Evolutionary conservation across 2,329 filamentous ascomycete species (phyloP).

Genomic region (Lecanosticta acicola): DNA sequence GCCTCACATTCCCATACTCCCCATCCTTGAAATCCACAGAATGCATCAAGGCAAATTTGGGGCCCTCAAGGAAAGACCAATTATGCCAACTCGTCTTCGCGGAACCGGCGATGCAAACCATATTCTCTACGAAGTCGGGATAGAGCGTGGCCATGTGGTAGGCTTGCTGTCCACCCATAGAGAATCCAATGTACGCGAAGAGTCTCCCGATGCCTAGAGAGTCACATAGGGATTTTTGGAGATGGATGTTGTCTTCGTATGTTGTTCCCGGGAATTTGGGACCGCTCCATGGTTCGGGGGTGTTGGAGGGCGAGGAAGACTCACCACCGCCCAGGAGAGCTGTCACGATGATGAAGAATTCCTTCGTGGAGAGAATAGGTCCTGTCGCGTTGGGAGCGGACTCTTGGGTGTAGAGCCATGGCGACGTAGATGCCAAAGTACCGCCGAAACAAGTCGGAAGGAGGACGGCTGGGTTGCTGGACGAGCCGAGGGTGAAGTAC

Average conservation of each 20-base stretch:
- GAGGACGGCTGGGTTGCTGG: slow-evolving; percentile 39
- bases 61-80: slow-evolving; percentile 51
- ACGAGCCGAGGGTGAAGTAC: slow-evolving; percentile 41
- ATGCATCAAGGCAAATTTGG: slow-evolving; percentile 45
- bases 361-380: background rate
- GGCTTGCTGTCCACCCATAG: slow-evolving; percentile 52
- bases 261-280: slow-evolving; percentile 42
- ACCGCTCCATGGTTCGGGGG: slow-evolving; percentile 27
- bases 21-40: slow-evolving; percentile 39
- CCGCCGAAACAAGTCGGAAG: slow-evolving; percentile 54
- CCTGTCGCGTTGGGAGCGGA: slow-evolving; percentile 35
- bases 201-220: slow-evolving; percentile 41
- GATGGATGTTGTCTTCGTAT: slow-evolving; percentile 49
- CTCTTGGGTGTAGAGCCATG: slow-evolving; percentile 39
- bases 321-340: slow-evolving; percentile 52
- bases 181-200: slow-evolving; percentile 50
- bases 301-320: slow-evolving; percentile 50
- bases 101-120: slow-evolving; percentile 48
- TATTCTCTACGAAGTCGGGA: slow-evolving; percentile 44
- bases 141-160: slow-evolving; percentile 50
- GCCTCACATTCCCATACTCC: slow-evolving; percentile 19
- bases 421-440: slow-evolving; percentile 45
- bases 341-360: slow-evolving; percentile 48
- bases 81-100: slow-evolving; percentile 51
- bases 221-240: slow-evolving; percentile 44